phyloP scores from a whole-genome alignment of 257 asterid genomes.

The Ehretia macrophylla region DNA sequence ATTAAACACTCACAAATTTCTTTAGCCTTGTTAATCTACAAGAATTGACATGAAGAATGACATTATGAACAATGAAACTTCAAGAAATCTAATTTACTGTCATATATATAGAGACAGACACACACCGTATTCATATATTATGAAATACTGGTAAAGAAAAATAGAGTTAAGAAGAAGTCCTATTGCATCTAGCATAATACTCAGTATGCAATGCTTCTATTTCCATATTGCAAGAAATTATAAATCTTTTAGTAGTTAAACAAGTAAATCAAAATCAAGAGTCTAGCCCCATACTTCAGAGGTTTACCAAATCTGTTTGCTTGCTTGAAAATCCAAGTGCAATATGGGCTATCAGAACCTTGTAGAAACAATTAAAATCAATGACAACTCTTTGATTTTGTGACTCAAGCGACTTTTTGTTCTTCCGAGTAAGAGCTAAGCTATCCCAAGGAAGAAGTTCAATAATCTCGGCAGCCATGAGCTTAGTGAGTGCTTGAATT shows the following conservation, averaged over 20 bases:
- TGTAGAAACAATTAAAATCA: slow-evolving; percentile 79
- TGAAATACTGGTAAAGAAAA: too few species aligned
- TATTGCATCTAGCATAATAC: neutral
- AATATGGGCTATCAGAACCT: slow-evolving; percentile 75
- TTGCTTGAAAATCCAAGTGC: slow-evolving; percentile 94
- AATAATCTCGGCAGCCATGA: slow-evolving; percentile 86
- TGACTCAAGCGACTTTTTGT: slow-evolving; percentile 77
- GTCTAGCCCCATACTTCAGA: neutral
- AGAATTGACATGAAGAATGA: slow-evolving; percentile 16
- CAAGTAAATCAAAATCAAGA: slow-evolving; percentile 3
- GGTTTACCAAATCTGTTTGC: slow-evolving; percentile 71
- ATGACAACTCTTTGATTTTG: slow-evolving; percentile 88
- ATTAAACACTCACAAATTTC: slow-evolving; percentile 75
- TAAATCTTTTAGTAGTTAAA: neutral
- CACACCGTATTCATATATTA: neutral
- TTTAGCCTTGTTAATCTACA: slow-evolving; percentile 77
- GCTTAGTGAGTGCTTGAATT: slow-evolving; percentile 78
- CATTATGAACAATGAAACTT: slow-evolving; percentile 9
- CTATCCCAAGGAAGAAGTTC: slow-evolving; percentile 88
- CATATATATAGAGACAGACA: neutral
- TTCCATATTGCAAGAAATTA: neutral
- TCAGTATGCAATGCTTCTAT: neutral
- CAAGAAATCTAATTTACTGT: neutral
- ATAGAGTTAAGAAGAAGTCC: neutral
- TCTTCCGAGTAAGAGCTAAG: slow-evolving; percentile 80